phyloP scores from a whole-genome alignment of 495 filamentous ascomycete genomes.

The Hyaloscypha finlandica region DNA sequence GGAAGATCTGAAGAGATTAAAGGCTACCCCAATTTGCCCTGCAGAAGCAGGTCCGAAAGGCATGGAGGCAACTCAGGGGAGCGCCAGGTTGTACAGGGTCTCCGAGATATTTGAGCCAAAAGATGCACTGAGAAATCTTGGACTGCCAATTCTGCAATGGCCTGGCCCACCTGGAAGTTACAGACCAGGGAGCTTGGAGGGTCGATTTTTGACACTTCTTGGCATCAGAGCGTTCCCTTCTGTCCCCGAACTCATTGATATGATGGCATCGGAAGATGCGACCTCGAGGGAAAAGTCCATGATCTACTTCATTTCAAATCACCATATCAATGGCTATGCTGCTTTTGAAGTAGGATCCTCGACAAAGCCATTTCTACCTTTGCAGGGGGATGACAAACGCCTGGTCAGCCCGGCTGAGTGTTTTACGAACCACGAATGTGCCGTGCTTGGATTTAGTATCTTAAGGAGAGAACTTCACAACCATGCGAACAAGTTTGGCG shows the following conservation, averaged over 20 bases:
- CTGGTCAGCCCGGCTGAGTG: constrained; percentile 74
- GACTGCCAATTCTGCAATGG: constrained; percentile 84
- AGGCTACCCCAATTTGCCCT: constrained; percentile 74
- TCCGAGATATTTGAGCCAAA: constrained; percentile 86
- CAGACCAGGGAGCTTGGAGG: constrained; percentile 64
- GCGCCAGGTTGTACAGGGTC: constrained; percentile 64
- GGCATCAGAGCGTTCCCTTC: constrained; percentile 71
- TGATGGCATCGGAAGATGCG: constrained; percentile 69
- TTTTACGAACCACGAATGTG: constrained; percentile 76
- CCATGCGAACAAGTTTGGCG: constrained; percentile 81
- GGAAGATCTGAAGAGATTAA: constrained; percentile 80
- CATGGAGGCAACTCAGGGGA: constrained; percentile 41
- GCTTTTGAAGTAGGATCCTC: constrained; percentile 56
- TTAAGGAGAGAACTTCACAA: constrained; percentile 69
- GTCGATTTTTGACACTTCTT: constrained; percentile 67
- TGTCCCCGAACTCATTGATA: constrained; percentile 68
- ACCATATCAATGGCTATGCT: constrained; percentile 74
- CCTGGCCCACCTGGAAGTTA: constrained; percentile 62
- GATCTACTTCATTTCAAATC: constrained; percentile 80
- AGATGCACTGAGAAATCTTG: constrained; percentile 64
- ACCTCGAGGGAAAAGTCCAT: constrained; percentile 63
- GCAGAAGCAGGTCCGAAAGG: constrained; percentile 63
- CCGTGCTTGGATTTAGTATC: constrained; percentile 77
- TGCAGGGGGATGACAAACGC: constrained; percentile 62
- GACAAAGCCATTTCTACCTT: constrained; percentile 68